phyloP scores from a whole-genome alignment of 1,139 yeast species.

The Blastobotrys malaysiensis region DNA sequence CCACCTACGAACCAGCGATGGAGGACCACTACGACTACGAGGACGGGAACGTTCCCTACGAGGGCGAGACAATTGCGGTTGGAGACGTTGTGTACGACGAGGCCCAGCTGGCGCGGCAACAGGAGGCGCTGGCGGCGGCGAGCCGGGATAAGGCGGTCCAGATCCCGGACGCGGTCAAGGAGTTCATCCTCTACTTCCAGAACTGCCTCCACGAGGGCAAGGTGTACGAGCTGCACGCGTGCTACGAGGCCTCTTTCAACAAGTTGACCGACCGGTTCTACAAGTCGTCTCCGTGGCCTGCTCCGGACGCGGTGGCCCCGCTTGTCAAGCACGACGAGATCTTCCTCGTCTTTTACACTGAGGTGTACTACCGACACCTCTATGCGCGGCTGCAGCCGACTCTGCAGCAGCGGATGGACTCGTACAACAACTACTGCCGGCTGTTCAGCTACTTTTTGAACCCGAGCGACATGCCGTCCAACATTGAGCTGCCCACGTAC shows the following conservation, averaged over 20 bases:
- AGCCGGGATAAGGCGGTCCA: constrained; percentile 23
- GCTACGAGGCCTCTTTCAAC: constrained; percentile 43
- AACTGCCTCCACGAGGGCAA: constrained; percentile 40
- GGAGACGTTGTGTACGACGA: constrained; percentile 26
- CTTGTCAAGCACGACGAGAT: constrained; percentile 42
- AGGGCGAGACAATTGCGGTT: constrained; percentile 28
- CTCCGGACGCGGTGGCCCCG: constrained; percentile 39
- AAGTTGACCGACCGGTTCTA: constrained; percentile 43
- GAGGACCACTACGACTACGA: constrained; percentile 25
- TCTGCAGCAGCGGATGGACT: constrained; percentile 41
- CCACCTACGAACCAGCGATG: constrained; percentile 12
- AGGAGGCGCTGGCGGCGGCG: constrained; percentile 28
- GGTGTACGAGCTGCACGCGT: constrained; percentile 39
- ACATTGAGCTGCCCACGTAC: constrained; percentile 42
- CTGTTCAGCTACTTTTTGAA: constrained; percentile 43
- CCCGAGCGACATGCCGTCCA: constrained; percentile 37
- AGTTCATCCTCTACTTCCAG: constrained; percentile 42
- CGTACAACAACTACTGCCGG: constrained; percentile 46
- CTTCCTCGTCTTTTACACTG: constrained; percentile 43
- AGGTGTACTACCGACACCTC: constrained; percentile 45
- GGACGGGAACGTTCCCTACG: constrained; percentile 18
- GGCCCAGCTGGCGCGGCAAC: constrained; percentile 31
- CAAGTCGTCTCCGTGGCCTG: constrained; percentile 43
- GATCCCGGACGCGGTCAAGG: constrained; percentile 43
- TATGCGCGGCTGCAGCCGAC: constrained; percentile 42